Conservation (phyloP, 495 filamentous ascomycete genomes). For the Corynascus novoguineensis region DNA sequence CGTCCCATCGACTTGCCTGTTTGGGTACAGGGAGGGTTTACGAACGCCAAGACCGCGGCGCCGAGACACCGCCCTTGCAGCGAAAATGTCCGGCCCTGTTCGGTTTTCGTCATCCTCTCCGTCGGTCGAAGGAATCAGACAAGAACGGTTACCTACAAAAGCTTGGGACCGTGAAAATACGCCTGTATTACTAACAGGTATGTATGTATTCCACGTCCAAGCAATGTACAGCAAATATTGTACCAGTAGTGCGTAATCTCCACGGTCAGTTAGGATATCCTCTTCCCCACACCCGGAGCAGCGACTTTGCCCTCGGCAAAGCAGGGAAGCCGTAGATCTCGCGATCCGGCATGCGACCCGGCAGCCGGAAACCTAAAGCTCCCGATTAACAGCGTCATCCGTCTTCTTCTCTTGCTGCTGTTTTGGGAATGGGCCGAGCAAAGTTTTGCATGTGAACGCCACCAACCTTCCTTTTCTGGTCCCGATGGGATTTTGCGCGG, state of each 20-base stretch:
- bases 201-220: neutral
- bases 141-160: too few relatives aligned
- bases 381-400: neutral
- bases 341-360: conserved; percentile 4
- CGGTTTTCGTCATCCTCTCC: neutral
- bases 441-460: conserved; percentile 4
- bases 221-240: too few relatives aligned
- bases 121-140: neutral
- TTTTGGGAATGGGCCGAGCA: neutral
- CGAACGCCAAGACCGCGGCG: conserved; percentile 5
- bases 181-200: too few relatives aligned
- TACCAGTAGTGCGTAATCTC: too few relatives aligned
- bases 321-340: conserved; percentile 1
- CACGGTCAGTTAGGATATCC: too few relatives aligned
- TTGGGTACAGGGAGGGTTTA: neutral
- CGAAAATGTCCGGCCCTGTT: neutral
- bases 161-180: too few relatives aligned
- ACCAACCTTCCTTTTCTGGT: neutral
- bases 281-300: neutral
- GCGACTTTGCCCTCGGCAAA: conserved; percentile 1
- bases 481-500: neutral
- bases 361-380: neutral
- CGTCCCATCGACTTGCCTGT: neutral
- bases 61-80: neutral
- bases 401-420: too few relatives aligned